Evolutionary conservation across 2,329 filamentous ascomycete genomes (phyloP), one percentile per base, ranked within the genome.

Genomic region (Ophiocordyceps camponoti-floridani): DNA sequence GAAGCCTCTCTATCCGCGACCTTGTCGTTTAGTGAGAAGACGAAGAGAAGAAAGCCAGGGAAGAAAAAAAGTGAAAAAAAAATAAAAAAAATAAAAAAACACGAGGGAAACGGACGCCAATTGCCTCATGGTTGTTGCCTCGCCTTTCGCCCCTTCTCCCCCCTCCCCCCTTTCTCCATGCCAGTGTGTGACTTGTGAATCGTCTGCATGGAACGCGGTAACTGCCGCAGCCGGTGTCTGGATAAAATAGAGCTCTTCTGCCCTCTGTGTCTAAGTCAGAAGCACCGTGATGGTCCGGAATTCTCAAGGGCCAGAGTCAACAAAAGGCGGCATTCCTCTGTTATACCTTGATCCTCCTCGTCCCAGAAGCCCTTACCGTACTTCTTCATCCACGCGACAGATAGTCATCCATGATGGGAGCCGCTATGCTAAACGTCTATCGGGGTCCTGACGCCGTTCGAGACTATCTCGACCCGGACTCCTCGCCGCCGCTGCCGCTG

Each of bases 381-480:
- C n/a, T 9, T n/a, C 28, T 16, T 27, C 27, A 8, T 5, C 27
- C 18, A 4, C 1, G 4, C 33, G 11, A n/a, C 10, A 16, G 4
- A 5, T 12, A 19, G 6, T 45, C 23, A 46, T 51, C 41, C 16
- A 55, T 59, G 48, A 49, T 46, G 38, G 51, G 40, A 35, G 46
- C n/a, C 12, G 62, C 61, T 44, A 52, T 47, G 27, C 57, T 66
- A 44, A 79, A 80, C 52, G 68, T 77, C 11, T 80, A 72, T 55
- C 69, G 62, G 37, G 76, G 76, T 3, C 64, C 70, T 9, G 64
- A 76, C 51, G 70, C 75, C 4, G 53, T 80, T 47, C 66, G 62
- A 42, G 59, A 75, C 18, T 80, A 77, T 55, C 78, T 75, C 50
- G 61, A 79, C 48, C 75, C 76, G 0, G 72, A 79, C 45, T 61